Evolutionary conservation across 108 stramenopile species (phyloP).

Genomic region (Fragilaria crotonensis): DNA sequence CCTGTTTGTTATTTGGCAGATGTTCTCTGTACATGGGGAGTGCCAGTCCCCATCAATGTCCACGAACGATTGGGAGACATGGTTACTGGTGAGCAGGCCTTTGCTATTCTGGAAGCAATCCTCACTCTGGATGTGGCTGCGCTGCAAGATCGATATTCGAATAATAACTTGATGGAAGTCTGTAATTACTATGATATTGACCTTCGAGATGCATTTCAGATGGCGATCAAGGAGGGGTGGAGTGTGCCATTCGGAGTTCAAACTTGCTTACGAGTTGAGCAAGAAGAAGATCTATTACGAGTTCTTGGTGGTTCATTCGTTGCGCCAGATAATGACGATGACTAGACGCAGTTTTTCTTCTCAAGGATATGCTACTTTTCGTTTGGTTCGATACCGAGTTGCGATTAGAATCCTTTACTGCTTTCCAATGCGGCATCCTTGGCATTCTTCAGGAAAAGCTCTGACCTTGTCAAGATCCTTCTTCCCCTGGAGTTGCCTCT

Average conservation of each 20-base stretch:
- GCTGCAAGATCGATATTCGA: constrained; percentile 71
- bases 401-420: constrained; percentile 66
- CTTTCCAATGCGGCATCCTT: constrained; percentile 69
- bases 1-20: constrained; percentile 81
- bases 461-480: constrained; percentile 84
- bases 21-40: constrained; percentile 76
- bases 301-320: constrained; percentile 4
- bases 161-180: constrained; percentile 47
- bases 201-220: constrained; percentile 66
- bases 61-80: constrained; percentile 67
- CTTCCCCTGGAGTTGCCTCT: constrained; percentile 74
- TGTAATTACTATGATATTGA: constrained; percentile 72
- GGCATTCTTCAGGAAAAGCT: constrained; percentile 69
- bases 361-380: constrained; percentile 3
- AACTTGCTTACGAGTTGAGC: constrained; percentile 71
- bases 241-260: constrained; percentile 81
- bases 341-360: not conserved
- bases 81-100: constrained; percentile 86
- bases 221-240: constrained; percentile 76
- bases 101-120: constrained; percentile 81
- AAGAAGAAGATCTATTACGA: constrained; percentile 69
- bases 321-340: not conserved
- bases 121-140: constrained; percentile 66
- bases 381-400: too few relatives aligned
- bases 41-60: constrained; percentile 63